These are phyloP conservation scores for Penicillium hesseltinei DNA, from an alignment of 2,329 filamentous ascomycete genomes.

Conservation along the genomic window DNA sequence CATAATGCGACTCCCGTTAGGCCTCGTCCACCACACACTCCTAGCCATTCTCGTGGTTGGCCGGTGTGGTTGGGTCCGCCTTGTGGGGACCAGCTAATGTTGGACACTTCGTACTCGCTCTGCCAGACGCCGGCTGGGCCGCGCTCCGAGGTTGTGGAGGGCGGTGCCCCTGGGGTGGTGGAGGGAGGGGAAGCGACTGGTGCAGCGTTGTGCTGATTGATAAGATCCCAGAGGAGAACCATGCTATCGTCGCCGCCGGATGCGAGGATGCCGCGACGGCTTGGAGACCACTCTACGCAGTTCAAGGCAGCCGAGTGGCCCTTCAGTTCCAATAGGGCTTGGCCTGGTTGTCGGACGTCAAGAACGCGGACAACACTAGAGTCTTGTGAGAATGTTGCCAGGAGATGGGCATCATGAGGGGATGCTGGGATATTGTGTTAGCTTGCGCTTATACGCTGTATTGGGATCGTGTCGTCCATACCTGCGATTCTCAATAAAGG, in stretches of 20 bases:
- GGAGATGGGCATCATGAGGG: conserved; percentile 88
- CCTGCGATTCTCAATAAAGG: conserved; percentile 45
- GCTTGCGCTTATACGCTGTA: conserved; percentile 6
- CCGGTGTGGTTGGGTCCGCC: conserved; percentile 35
- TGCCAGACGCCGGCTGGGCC: conserved; percentile 48
- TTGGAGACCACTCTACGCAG: conserved; percentile 93
- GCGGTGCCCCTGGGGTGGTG: conserved; percentile 23
- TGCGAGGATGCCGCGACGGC: conserved; percentile 80
- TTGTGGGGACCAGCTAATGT: conserved; percentile 49
- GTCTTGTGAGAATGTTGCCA: conserved; percentile 96
- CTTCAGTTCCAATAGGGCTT: conserved; percentile 87
- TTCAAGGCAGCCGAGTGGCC: conserved; percentile 85
- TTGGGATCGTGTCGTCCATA: conserved; percentile 23
- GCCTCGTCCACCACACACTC: conserved; percentile 47
- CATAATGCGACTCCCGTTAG: conserved; percentile 46
- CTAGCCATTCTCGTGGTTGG: conserved; percentile 42
- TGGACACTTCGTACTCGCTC: conserved; percentile 48
- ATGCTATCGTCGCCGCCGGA: conserved; percentile 90
- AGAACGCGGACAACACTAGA: conserved; percentile 90
- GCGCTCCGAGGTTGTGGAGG: conserved; percentile 40
- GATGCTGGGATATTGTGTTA: conserved; percentile 58
- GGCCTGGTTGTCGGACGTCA: conserved; percentile 92
- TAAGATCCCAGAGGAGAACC: conserved; percentile 89
- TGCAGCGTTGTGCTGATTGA: conserved; percentile 62
- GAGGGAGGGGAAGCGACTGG: conserved; percentile 42